Percentiles rank a stretch among this genome's conserved stretches.
phyloP scores from a whole-genome alignment of 441 rosid species.

The Pelargonium myrrhifolium region DNA sequence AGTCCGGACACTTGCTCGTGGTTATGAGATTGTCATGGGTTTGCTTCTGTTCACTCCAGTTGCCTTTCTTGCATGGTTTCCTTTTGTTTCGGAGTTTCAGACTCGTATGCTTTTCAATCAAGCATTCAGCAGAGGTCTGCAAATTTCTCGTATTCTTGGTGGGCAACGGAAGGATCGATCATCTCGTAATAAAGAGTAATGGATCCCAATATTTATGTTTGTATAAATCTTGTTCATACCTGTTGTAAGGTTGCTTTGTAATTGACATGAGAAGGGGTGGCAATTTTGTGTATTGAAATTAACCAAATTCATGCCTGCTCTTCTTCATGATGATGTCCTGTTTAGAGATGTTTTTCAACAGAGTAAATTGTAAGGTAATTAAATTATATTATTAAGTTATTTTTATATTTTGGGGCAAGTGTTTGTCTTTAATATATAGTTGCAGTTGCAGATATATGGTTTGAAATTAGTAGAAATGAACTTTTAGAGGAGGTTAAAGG shows the following conservation, averaged over 20 bases:
- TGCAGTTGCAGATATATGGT: no score
- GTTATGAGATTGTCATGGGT: conserved; percentile 91
- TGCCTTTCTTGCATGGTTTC: conserved; percentile 97
- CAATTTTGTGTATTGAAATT: conserved; percentile 20
- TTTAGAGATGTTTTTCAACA: not conserved
- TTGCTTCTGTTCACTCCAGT: conserved; percentile 90
- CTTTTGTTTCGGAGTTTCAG: conserved; percentile 95
- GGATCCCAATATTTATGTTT: not conserved
- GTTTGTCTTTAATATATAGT: no score
- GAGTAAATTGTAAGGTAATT: no score
- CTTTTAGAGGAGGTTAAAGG: no score
- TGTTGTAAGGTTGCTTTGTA: conserved; percentile 10
- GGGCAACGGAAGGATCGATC: conserved; percentile 81
- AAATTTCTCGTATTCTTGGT: conserved; percentile 96
- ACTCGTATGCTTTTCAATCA: conserved; percentile 99
- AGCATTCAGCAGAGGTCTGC: conserved; percentile 98
- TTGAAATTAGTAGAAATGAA: no score
- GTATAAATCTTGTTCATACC: conserved; percentile 12
- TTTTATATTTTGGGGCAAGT: no score
- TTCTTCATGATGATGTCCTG: not conserved
- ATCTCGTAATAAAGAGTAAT: conserved; percentile 67
- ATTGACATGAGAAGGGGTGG: conserved; percentile 15
- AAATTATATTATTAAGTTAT: no score
- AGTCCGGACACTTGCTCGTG: conserved; percentile 79
- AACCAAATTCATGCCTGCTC: conserved; percentile 4